Percentiles rank a stretch among this genome's conserved stretches.
Evolutionary conservation across 306 rosid genomes (phyloP).

Genomic region (Phaseolus lunatus): DNA sequence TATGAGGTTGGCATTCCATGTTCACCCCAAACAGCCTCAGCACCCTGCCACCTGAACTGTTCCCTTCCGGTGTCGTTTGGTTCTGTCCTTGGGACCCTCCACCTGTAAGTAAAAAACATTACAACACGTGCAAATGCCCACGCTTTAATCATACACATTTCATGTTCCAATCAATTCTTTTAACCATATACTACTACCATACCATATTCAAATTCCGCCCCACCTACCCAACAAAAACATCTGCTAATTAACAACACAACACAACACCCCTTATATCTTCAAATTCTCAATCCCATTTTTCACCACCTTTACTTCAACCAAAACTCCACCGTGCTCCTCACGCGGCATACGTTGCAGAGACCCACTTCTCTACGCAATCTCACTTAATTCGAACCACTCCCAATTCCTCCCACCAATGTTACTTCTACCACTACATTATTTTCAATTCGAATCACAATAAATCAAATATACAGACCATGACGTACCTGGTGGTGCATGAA

Average conservation of each 20-base stretch:
- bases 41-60: conserved; percentile 61
- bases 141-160: conserved; percentile 2
- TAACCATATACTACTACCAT: background rate
- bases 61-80: conserved; percentile 57
- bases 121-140: conserved; percentile 56
- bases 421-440: too few relatives aligned
- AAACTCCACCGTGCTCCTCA: conserved; percentile 15
- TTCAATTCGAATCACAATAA: too few relatives aligned
- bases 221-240: background rate
- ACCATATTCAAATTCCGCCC: background rate
- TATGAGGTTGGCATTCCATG: conserved; percentile 78
- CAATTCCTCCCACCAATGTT: background rate
- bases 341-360: background rate
- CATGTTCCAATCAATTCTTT: background rate
- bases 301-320: conserved; percentile 4
- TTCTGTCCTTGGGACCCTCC: conserved; percentile 57
- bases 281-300: conserved; percentile 6
- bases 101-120: conserved; percentile 35
- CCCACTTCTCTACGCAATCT: background rate
- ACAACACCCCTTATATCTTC: background rate
- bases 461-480: too few relatives aligned
- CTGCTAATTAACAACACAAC: background rate
- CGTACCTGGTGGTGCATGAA: conserved; percentile 48
- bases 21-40: conserved; percentile 94
- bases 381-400: background rate